Base-by-base conservation (phyloP, 176 grass and related monocot genomes). In the Zea luxurians region DNA sequence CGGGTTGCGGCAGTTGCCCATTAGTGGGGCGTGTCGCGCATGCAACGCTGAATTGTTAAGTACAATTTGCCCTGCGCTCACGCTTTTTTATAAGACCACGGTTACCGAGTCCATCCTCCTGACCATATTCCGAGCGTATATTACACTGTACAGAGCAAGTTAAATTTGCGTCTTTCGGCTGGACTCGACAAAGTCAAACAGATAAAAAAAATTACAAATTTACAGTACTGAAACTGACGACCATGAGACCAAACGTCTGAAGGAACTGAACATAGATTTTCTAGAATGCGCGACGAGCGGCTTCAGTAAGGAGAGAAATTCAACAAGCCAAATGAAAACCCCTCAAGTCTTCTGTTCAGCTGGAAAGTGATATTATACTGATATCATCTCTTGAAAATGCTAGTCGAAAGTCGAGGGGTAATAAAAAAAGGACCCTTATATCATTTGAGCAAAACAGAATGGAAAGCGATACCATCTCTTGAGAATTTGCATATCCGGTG, bases 1-100 rank as follows among this genome's bases (percentile, higher is more conserved):
- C 9, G 7, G 52, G 64, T 11, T 55, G 12, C 63, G 13, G 55
- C 41, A 18, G 13, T 78, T 77, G 64, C 77, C 73, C 40, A 77
- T 63, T 36, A 71, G 66, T 8, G 13, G 36, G 44, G 54, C 43
- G 35, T 49, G n/a, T 34, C 15, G 66, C 55, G 44, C 66, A 63
- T 70, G 74, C 42, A 52, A 48, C 35, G 61, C 47, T 43, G 44
- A 36, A 52, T 40, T n/a, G 21, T 17, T 42, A 42, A 49, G 15
- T 49, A 17, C 21, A 18, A 43, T 20, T 4, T 52, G 10, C 4
- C 1, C 8, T 52, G 13, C 3, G 1, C 47, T 13, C 5, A 0
- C 11, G 61, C 8, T 76, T 75, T 34, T 6, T 18, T 18, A 10
- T 49, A 49, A 36, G 68, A 70, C 6, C 18, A 70, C 3, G 12